Percentiles rank a stretch among this genome's conserved stretches.
These are phyloP conservation scores for Vaccinium darrowii DNA, from an alignment of 148 eudicot species.

Conservation along the genomic window DNA sequence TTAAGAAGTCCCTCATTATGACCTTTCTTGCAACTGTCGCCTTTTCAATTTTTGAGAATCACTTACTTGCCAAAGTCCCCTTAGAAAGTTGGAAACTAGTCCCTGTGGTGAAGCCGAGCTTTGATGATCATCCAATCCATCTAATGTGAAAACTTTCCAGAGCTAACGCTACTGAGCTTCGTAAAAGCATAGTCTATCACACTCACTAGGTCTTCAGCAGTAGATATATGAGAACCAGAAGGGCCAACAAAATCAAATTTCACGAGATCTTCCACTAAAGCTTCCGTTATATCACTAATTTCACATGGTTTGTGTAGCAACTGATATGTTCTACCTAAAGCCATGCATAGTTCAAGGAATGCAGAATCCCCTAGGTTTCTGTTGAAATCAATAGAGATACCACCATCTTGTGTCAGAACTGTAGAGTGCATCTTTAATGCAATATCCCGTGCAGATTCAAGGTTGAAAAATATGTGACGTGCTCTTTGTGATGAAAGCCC, in stretches of 20 bases:
- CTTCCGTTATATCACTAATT: slow-evolving; percentile 14
- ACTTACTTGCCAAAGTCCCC: neutral
- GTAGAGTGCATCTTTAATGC: slow-evolving; percentile 51
- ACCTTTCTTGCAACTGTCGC: neutral
- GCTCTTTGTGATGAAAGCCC: slow-evolving; percentile 34
- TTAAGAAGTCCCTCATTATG: neutral
- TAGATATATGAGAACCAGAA: slow-evolving; percentile 25
- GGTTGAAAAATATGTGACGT: slow-evolving; percentile 48
- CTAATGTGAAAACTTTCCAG: neutral
- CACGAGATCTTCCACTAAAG: slow-evolving; percentile 20
- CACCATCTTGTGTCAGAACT: slow-evolving; percentile 29
- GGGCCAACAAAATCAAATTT: slow-evolving; percentile 20
- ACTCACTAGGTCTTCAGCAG: slow-evolving; percentile 44
- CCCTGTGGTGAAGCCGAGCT: slow-evolving; percentile 4
- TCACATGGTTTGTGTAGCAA: slow-evolving; percentile 38
- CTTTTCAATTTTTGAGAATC: neutral
- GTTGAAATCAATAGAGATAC: slow-evolving; percentile 35
- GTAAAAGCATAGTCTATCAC: slow-evolving; percentile 40
- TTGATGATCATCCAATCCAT: slow-evolving; percentile 3
- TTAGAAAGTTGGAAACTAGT: neutral
- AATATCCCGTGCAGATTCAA: slow-evolving; percentile 40
- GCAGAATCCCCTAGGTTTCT: slow-evolving; percentile 41
- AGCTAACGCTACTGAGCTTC: slow-evolving; percentile 16
- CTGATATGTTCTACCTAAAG: slow-evolving; percentile 40
- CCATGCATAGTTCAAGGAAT: slow-evolving; percentile 44